phyloP scores from a whole-genome alignment of 176 grass and related monocot genomes.

The Hsuehochloa calcarea region DNA sequence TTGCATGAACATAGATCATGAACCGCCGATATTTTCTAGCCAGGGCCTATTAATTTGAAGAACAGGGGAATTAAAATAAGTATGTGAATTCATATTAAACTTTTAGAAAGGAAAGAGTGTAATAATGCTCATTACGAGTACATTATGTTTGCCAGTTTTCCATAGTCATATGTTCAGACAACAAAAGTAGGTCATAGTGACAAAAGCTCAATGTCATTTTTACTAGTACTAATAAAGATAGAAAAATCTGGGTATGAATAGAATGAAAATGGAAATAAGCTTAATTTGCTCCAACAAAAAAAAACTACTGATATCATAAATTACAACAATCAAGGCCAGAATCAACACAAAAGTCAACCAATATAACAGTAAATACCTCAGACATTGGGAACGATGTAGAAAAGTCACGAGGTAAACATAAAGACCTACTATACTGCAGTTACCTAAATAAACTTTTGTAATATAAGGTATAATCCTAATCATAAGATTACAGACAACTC shows the following conservation, averaged over 20 bases:
- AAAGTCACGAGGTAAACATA: background rate
- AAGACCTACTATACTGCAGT: background rate
- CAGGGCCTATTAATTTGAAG: constrained; percentile 44
- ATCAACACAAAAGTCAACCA: background rate
- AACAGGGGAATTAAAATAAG: constrained; percentile 1
- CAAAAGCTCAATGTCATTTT: background rate
- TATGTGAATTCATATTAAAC: background rate
- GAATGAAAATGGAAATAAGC: background rate
- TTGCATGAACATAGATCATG: constrained; percentile 98
- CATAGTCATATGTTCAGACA: background rate
- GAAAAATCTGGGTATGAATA: background rate
- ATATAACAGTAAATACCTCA: background rate
- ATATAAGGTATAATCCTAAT: background rate
- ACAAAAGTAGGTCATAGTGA: background rate
- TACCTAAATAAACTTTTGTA: background rate
- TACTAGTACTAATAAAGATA: background rate
- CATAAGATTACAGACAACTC: background rate
- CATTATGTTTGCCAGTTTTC: background rate
- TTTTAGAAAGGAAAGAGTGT: background rate
- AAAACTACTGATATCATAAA: background rate
- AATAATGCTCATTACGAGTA: background rate
- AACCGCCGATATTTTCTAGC: constrained; percentile 68
- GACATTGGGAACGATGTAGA: background rate
- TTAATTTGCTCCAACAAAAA: background rate
- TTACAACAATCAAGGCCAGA: background rate